Evolutionary conservation across 1,284 basidiomycete species (phyloP).

Genomic region (Trichosporon inkin): DNA sequence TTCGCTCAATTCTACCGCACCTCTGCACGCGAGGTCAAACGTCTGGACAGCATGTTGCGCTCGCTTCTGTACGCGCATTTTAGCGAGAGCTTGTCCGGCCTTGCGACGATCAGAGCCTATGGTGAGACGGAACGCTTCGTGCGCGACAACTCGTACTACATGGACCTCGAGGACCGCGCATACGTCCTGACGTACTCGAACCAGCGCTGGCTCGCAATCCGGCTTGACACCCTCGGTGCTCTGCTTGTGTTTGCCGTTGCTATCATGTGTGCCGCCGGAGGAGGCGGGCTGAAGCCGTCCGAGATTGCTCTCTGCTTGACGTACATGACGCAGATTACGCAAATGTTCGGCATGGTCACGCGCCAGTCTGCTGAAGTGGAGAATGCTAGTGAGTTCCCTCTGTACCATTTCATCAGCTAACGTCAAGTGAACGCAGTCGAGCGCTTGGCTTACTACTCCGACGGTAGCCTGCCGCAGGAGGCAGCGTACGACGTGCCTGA

Average conservation of each 20-base stretch:
- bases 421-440: constrained; percentile 64
- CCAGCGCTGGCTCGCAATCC: constrained; percentile 67
- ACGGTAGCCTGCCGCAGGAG: constrained; percentile 60
- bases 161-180: constrained; percentile 69
- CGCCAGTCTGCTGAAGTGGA: constrained; percentile 63
- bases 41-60: constrained; percentile 60
- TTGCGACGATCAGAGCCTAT: constrained; percentile 71
- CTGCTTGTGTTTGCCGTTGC: constrained; percentile 63
- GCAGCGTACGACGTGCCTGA: constrained; percentile 59
- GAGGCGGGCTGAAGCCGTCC: constrained; percentile 60
- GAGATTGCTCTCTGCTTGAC: constrained; percentile 70
- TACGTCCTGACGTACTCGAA: constrained; percentile 53
- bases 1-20: constrained; percentile 66
- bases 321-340: constrained; percentile 54
- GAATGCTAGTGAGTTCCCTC: constrained; percentile 44
- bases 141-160: constrained; percentile 63
- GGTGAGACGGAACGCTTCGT: constrained; percentile 63
- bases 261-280: constrained; percentile 48
- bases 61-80: constrained; percentile 74
- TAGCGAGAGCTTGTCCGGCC: constrained; percentile 68
- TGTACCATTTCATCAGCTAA: neutral
- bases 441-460: constrained; percentile 61
- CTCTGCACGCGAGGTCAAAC: constrained; percentile 67
- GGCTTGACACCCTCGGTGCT: constrained; percentile 70
- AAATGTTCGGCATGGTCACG: constrained; percentile 56